Conservation (phyloP, 345 rosid species). For the Populus pruinosa region DNA sequence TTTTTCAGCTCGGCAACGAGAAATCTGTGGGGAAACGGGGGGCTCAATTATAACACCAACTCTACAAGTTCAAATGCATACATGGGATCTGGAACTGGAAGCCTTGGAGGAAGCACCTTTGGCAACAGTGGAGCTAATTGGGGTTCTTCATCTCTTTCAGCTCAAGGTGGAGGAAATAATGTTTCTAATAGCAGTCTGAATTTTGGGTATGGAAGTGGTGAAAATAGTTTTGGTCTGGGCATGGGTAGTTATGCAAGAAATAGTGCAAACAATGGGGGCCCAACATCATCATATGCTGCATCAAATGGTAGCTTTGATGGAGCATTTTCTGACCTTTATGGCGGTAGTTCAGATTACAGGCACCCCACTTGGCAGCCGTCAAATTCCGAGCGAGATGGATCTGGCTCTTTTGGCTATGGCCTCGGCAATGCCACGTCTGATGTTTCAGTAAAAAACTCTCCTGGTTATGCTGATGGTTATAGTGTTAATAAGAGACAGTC, state of each 20-base stretch:
- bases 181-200: conserved; percentile 36
- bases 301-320: conserved; percentile 48
- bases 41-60: conserved; percentile 40
- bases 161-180: conserved; percentile 51
- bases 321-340: conserved; percentile 46
- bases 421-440: conserved; percentile 44
- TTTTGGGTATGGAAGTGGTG: conserved; percentile 58
- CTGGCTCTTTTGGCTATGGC: conserved; percentile 53
- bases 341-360: conserved; percentile 50
- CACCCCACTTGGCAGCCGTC: conserved; percentile 58
- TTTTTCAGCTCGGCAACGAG: conserved; percentile 64
- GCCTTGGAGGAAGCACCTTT: conserved; percentile 46
- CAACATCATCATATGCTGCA: conserved; percentile 44
- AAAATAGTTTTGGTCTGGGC: conserved; percentile 46
- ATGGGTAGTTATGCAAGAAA: conserved; percentile 52
- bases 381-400: conserved; percentile 45
- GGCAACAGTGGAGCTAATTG: conserved; percentile 45
- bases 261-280: conserved; percentile 36
- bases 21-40: conserved; percentile 74
- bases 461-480: conserved; percentile 67
- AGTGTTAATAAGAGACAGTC: conserved; percentile 64
- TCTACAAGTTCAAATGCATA: conserved; percentile 42
- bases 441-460: conserved; percentile 52
- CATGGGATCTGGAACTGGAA: conserved; percentile 49
- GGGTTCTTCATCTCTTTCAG: conserved; percentile 49